Conservation (phyloP, 331 rosid species). For the Pyrus hybrid region DNA sequence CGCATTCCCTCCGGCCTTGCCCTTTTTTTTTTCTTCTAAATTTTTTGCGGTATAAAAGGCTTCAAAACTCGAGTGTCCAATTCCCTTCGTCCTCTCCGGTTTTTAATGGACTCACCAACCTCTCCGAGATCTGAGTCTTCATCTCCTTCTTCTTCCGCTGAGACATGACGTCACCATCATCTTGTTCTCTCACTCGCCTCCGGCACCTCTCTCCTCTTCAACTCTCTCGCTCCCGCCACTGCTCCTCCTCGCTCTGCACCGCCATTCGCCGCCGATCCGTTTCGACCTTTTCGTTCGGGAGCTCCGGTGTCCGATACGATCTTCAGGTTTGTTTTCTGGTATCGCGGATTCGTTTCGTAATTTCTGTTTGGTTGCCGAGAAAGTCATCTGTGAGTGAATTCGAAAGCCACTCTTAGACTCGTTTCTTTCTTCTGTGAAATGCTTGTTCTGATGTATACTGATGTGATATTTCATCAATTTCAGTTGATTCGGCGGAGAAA, state of each 20-base stretch:
- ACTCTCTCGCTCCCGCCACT: background rate
- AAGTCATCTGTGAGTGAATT: background rate
- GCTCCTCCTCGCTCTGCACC: background rate
- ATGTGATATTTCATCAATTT: background rate
- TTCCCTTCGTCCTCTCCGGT: background rate
- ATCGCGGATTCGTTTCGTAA: background rate
- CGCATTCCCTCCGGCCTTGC: background rate
- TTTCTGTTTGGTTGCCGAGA: background rate
- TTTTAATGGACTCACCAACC: constrained; percentile 10
- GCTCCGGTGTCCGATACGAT: constrained; percentile 3
- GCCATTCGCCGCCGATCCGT: constrained; percentile 3
- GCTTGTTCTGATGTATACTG: background rate
- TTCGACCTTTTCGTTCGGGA: background rate
- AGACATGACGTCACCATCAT: constrained; percentile 27
- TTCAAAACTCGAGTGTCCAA: background rate
- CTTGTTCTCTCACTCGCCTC: constrained; percentile 24
- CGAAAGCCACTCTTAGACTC: background rate
- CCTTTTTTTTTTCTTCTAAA: too few species aligned
- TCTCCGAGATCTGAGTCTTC: constrained; percentile 11
- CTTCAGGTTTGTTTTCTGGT: constrained; percentile 19
- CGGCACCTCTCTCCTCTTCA: constrained; percentile 12
- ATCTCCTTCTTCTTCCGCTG: background rate
- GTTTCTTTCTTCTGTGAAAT: background rate
- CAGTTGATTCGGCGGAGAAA: constrained; percentile 32
- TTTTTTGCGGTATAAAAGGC: background rate